Evolutionary conservation across 2,329 filamentous ascomycete species (phyloP).

Genomic region (Lecanicillium sp.): DNA sequence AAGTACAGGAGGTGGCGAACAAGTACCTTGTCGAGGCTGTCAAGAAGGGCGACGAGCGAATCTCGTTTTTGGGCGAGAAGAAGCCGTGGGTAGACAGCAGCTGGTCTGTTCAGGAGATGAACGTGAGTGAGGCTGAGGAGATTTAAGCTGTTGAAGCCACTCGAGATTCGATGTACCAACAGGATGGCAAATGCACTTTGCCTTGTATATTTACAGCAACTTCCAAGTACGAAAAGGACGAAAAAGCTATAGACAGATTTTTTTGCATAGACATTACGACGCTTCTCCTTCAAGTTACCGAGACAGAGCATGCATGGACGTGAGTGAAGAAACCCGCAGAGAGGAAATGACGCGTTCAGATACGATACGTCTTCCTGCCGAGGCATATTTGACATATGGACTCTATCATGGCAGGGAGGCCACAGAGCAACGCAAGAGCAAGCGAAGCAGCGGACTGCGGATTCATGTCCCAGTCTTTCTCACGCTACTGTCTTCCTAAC

Average conservation of each 20-base stretch:
- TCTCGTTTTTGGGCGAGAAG: slow-evolving; percentile 74
- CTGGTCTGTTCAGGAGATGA: slow-evolving; percentile 73
- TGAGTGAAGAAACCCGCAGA: neutral
- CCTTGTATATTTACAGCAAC: slow-evolving; percentile 1
- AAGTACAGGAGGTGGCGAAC: slow-evolving; percentile 75
- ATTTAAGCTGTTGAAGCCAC: slow-evolving; percentile 12
- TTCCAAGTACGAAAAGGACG: neutral
- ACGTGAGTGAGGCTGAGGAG: slow-evolving; percentile 39
- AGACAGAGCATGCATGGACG: neutral
- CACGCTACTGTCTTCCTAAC: no score
- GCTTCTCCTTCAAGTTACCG: slow-evolving; percentile 14
- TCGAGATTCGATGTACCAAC: neutral
- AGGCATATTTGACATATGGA: slow-evolving; percentile 4
- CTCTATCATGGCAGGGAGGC: slow-evolving; percentile 43
- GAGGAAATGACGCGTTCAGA: slow-evolving; percentile 41
- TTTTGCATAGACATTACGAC: slow-evolving; percentile 13
- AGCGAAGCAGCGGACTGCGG: slow-evolving; percentile 13
- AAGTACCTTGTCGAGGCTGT: slow-evolving; percentile 67
- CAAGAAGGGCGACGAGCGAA: slow-evolving; percentile 49
- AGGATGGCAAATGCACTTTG: neutral
- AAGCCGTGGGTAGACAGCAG: slow-evolving; percentile 65
- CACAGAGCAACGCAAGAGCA: slow-evolving; percentile 55
- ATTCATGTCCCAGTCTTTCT: no score
- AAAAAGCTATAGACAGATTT: slow-evolving; percentile 1
- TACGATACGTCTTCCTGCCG: slow-evolving; percentile 56